Base-by-base conservation (phyloP, 176 grass and related monocot genomes). In the Oryza meyeriana region DNA sequence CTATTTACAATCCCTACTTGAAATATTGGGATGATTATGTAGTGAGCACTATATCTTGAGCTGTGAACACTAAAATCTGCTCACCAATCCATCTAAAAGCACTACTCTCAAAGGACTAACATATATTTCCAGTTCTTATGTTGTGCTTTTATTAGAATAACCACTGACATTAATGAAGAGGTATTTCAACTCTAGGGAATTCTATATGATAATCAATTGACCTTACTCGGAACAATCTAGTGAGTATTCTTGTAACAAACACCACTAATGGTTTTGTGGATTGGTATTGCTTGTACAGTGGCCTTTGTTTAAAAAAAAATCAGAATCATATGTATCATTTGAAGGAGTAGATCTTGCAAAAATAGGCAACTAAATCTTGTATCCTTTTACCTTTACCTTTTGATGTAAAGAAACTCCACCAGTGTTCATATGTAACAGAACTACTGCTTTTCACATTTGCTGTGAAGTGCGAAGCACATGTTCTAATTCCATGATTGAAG, bases 401-500 rank as follows among this genome's bases (percentile, higher is more conserved):
- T 50, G 12, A 52, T 79, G 67, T 79, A 85, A 85, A 71, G 26
- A 2, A 70, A 55, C 30, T 69, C 4, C 62, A 12, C 9, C 3
- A 8, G 17, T 61, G 75, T 24, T 57, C 42, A 42, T 72, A 66
- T 42, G 0, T 71, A 7, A 29, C 59, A 61, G 59, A 61, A 34
- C 44, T 57, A 39, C 68, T 67, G 47, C n/a, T 50, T 69, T 76
- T 27, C 28, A 76, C 47, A 61, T 65, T 74, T 81, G 63, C 66
- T 85, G 24, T 66, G 16, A 72, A 81, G 17, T 31, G 58, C 41
- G 36, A 63, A 85, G 18, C 10, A 33, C 24, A 57, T 81, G 25
- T 20, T 81, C 50, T 22, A 69, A 52, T 85, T 42, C 22, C 27
- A 20, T 77, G 16, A 35, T 88, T 79, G 7, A 22, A 79, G 75